Evolutionary conservation across 2,329 filamentous ascomycete genomes (phyloP).

Genomic region (Paecilomyces dactylethromorphus): DNA sequence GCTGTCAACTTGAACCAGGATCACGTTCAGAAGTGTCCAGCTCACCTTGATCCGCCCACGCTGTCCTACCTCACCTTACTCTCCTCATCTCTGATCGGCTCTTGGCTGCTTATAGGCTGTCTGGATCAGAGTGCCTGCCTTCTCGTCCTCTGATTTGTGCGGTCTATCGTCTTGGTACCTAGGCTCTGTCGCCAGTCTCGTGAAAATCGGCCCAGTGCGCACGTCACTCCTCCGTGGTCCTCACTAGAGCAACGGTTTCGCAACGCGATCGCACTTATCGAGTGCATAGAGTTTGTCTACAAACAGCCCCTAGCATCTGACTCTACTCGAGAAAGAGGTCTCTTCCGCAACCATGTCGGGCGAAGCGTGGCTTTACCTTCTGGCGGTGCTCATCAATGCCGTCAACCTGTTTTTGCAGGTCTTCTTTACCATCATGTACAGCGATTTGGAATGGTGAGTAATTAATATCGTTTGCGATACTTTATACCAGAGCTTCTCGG

Average conservation of each 20-base stretch:
- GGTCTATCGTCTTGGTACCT: neutral
- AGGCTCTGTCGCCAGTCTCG: neutral
- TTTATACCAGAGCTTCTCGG: neutral
- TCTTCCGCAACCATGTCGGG: conserved; percentile 67
- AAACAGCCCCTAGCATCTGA: neutral
- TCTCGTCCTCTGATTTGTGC: neutral
- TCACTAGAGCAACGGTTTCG: neutral
- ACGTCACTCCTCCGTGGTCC: neutral
- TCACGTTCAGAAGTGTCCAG: neutral
- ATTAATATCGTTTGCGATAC: neutral
- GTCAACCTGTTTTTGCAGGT: conserved; percentile 99
- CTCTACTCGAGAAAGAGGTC: neutral
- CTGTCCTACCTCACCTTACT: neutral
- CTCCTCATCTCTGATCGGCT: neutral
- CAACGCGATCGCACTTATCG: neutral
- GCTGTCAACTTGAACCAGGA: neutral
- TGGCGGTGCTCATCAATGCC: conserved; percentile 98
- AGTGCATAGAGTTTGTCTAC: neutral
- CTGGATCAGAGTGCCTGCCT: neutral
- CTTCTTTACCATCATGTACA: conserved; percentile 99
- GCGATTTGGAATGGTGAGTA: conserved; percentile 94
- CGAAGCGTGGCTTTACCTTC: conserved; percentile 96
- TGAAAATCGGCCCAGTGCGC: neutral
- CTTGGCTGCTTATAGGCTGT: neutral
- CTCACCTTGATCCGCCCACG: neutral